These are phyloP conservation scores for Hanseniaspora lindneri DNA, from an alignment of 805 yeast species.

Conservation along the genomic window DNA sequence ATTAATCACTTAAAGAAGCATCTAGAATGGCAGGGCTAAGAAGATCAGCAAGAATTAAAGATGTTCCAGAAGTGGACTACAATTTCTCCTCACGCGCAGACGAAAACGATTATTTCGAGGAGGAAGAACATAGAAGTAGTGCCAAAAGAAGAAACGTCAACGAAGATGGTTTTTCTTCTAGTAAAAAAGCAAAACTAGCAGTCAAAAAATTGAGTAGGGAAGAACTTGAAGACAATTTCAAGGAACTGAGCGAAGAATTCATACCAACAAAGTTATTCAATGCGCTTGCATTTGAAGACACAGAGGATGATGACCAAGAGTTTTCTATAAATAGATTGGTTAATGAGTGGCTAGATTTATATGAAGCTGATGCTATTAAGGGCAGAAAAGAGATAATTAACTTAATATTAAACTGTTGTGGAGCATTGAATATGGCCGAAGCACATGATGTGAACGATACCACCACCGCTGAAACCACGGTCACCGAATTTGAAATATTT, in stretches of 20 bases:
- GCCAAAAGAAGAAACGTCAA: neutral
- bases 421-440: slow-evolving; percentile 54
- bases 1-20: neutral
- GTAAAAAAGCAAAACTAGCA: slow-evolving; percentile 22
- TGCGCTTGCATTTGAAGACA: slow-evolving; percentile 30
- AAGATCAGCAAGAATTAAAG: slow-evolving; percentile 11
- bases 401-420: slow-evolving; percentile 56
- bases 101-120: neutral
- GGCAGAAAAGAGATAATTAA: slow-evolving; percentile 58
- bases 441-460: slow-evolving; percentile 63
- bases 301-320: slow-evolving; percentile 31
- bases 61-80: neutral
- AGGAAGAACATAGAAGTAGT: neutral
- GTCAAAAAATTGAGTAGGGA: slow-evolving; percentile 13
- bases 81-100: neutral
- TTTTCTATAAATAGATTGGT: slow-evolving; percentile 42
- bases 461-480: slow-evolving; percentile 61
- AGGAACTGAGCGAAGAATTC: slow-evolving; percentile 33
- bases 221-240: slow-evolving; percentile 20
- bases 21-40: slow-evolving; percentile 4
- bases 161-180: neutral
- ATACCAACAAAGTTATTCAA: slow-evolving; percentile 40
- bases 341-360: slow-evolving; percentile 47
- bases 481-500: slow-evolving; percentile 54
- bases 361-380: slow-evolving; percentile 32